Evolutionary conservation across 2,329 filamentous ascomycete genomes (phyloP), one percentile per base, ranked within the genome.

Genomic region (Phoma herbarum): DNA sequence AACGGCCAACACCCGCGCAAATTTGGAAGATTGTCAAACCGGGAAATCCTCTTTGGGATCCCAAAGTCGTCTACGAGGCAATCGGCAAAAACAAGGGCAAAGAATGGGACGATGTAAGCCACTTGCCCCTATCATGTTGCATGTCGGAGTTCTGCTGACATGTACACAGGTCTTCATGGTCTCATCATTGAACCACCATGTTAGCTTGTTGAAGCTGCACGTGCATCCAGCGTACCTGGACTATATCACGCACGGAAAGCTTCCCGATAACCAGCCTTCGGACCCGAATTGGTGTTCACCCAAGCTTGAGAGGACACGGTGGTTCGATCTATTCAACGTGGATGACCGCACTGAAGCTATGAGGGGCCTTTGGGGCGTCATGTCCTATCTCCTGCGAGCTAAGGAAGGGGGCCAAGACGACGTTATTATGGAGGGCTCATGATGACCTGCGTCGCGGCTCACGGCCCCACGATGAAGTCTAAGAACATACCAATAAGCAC

Each of bases 101-200:
- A 42, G 77, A 78, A 9, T 84, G 79, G 75, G 84, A 86, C 62
- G 82, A 87, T 77, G 85, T 87, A 78, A 67, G 82, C 47, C 39
- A 33, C 12, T 46, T 47, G 52, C 54, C 72, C 23, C 11, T 31
- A 16, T 28, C 29, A n/a, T 12, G 10, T 28, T 33, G 25, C 31
- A 18, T 23, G 4, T 18, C 28, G 5, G 20, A 31, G 23, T 14
- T 16, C 46, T 43, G 46, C 52, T 60, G 28, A 60, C 43, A 47
- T 25, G 47, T 42, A 4, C 20, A 26, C 66, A 88, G 84, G 81
- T 88, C 50, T 88, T 85, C 73, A 82, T 88, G 79, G 67, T 88
- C 46, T 88, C 86, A 12, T 84, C 84, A 23, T 77, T 88, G 62
- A 88, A 88, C 70, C 86, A 87, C 73, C 86, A 89, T 64, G 79